A percentile compares a stretch with the other conserved stretches of the same genome.
phyloP scores from a whole-genome alignment of 331 rosid genomes.

The Dryas integrifolia region DNA sequence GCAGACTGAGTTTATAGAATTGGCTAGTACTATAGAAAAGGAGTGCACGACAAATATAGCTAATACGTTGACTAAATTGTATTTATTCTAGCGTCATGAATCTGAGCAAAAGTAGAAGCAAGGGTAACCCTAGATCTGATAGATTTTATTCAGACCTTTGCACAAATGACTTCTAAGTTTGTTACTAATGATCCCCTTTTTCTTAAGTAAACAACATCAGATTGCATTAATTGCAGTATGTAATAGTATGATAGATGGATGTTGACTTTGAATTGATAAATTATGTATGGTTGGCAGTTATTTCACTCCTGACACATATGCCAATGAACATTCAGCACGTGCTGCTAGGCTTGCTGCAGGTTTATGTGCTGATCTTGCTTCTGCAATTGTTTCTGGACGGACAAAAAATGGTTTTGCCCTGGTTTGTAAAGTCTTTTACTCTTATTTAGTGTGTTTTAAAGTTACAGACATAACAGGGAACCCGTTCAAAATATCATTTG shows the following conservation, averaged over 20 bases:
- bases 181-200: not conserved
- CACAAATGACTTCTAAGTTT: not conserved
- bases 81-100: not conserved
- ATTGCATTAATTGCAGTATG: slow-evolving; percentile 4
- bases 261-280: slow-evolving; percentile 23
- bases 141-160: not conserved
- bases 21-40: too few relatives aligned
- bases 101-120: not conserved
- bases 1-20: too few relatives aligned
- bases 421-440: slow-evolving; percentile 43
- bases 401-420: slow-evolving; percentile 93
- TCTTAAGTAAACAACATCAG: slow-evolving; percentile 18
- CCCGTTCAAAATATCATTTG: not conserved
- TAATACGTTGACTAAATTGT: too few relatives aligned
- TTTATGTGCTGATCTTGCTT: slow-evolving; percentile 90
- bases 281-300: slow-evolving; percentile 59
- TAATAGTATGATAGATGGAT: not conserved
- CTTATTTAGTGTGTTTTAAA: slow-evolving; percentile 4
- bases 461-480: not conserved
- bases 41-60: too few relatives aligned
- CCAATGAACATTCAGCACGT: slow-evolving; percentile 92
- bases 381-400: slow-evolving; percentile 70
- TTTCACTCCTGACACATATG: slow-evolving; percentile 94
- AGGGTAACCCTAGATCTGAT: not conserved
- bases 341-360: slow-evolving; percentile 99